Evolutionary conservation across 768 basidiomycete species (phyloP).

Genomic region (Lactarius deliciosus): DNA sequence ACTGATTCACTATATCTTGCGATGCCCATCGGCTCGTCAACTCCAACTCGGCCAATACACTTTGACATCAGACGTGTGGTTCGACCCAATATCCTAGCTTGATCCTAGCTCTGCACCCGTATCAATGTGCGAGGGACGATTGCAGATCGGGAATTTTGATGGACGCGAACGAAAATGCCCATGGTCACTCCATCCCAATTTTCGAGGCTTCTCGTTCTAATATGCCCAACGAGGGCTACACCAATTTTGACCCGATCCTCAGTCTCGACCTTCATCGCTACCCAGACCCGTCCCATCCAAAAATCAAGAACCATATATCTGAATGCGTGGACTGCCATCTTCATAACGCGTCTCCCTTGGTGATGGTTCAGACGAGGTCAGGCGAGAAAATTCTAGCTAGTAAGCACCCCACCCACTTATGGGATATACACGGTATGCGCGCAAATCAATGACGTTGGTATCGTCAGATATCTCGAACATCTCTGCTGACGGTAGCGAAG

Average conservation of each 20-base stretch:
- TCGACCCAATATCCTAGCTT: constrained; percentile 85
- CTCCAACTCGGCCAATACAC: constrained; percentile 62
- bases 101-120: constrained; percentile 91
- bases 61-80: constrained; percentile 83
- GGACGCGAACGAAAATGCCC: constrained; percentile 96
- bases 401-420: constrained; percentile 93
- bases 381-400: constrained; percentile 59
- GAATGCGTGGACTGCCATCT: constrained; percentile 66
- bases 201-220: constrained; percentile 20
- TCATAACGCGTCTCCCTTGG: constrained; percentile 78
- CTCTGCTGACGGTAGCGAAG: constrained; percentile 60
- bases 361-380: constrained; percentile 95
- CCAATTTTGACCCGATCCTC: constrained; percentile 39
- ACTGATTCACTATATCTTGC: neutral
- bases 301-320: constrained; percentile 76
- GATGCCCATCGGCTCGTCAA: constrained; percentile 62
- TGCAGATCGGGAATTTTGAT: constrained; percentile 88
- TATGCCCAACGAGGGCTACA: constrained; percentile 24
- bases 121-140: constrained; percentile 95
- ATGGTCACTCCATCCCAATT: constrained; percentile 71
- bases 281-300: constrained; percentile 85
- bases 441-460: constrained; percentile 87
- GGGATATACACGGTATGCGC: constrained; percentile 87
- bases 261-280: constrained; percentile 78
- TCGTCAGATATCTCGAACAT: constrained; percentile 76